Percentiles rank a stretch among this genome's conserved stretches.
Evolutionary conservation across 2,329 filamentous ascomycete genomes (phyloP).

Genomic region (Aureobasidium sp.): DNA sequence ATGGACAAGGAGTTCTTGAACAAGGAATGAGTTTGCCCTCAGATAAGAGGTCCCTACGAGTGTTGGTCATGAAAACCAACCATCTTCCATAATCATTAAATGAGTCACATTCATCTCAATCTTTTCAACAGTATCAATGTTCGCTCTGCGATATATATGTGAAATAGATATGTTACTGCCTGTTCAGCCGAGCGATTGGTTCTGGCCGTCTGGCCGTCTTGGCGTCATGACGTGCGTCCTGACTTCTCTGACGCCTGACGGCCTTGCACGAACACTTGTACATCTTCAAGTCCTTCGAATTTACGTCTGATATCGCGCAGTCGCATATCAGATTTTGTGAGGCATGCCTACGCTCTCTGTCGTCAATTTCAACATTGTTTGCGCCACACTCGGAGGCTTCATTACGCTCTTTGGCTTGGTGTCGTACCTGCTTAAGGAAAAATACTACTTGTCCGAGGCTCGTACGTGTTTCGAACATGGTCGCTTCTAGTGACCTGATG

Average conservation of each 20-base stretch:
- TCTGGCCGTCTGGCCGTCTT: background rate
- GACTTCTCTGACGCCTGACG: background rate
- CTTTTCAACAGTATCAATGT: too few relatives aligned
- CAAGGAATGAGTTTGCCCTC: too few relatives aligned
- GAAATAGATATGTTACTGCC: background rate
- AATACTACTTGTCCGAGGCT: slow-evolving; percentile 85
- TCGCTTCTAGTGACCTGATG: background rate
- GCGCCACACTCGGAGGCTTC: slow-evolving; percentile 76
- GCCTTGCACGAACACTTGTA: background rate
- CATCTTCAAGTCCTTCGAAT: background rate
- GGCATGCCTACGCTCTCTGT: slow-evolving; percentile 56
- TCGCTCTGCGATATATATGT: background rate
- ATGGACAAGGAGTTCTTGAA: background rate
- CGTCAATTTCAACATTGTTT: slow-evolving; percentile 77
- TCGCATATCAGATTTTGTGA: background rate
- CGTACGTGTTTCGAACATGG: slow-evolving; percentile 47
- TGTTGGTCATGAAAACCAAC: too few relatives aligned
- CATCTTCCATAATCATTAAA: background rate
- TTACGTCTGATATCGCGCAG: background rate
- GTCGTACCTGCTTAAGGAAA: slow-evolving; percentile 83
- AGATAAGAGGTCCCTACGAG: too few relatives aligned
- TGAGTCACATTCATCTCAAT: too few relatives aligned
- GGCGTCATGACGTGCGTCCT: background rate
- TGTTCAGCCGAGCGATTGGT: background rate
- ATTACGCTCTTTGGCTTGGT: slow-evolving; percentile 86